A percentile compares a stretch with the other conserved stretches of the same genome.
phyloP scores from a whole-genome alignment of 192 early-diverging fungal genomes.

The Coemansia sp. region DNA sequence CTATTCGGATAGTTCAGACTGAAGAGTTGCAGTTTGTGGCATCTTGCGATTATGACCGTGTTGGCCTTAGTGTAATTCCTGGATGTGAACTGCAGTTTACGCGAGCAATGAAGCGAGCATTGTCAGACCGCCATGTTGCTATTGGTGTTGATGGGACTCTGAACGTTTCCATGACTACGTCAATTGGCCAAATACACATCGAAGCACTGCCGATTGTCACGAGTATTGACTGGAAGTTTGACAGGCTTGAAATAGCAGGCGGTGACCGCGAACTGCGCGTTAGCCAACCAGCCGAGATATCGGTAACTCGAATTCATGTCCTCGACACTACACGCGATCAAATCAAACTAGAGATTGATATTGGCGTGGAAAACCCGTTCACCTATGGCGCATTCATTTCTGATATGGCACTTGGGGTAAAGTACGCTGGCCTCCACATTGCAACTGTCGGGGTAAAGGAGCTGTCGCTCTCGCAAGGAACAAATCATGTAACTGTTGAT shows the following conservation, averaged over 20 bases:
- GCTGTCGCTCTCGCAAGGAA: constrained; percentile 21
- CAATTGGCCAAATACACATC: constrained; percentile 33
- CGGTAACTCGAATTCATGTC: constrained; percentile 31
- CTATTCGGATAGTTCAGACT: constrained; percentile 13
- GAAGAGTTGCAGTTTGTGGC: constrained; percentile 18
- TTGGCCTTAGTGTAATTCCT: constrained; percentile 24
- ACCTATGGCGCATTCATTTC: constrained; percentile 43
- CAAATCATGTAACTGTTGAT: constrained; percentile 17
- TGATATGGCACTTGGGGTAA: constrained; percentile 30
- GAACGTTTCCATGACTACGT: constrained; percentile 25
- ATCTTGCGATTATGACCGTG: constrained; percentile 29
- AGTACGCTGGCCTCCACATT: constrained; percentile 35
- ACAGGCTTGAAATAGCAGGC: neutral
- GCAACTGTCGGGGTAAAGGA: constrained; percentile 29
- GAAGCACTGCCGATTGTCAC: constrained; percentile 20
- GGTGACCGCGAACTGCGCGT: neutral
- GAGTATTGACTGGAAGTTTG: constrained; percentile 19
- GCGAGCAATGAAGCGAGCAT: constrained; percentile 22
- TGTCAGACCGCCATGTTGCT: constrained; percentile 17
- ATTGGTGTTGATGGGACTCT: constrained; percentile 31
- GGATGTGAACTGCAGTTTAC: constrained; percentile 30
- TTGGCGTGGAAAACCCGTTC: constrained; percentile 32
- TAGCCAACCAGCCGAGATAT: constrained; percentile 5
- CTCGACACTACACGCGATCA: constrained; percentile 28
- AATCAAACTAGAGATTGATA: constrained; percentile 19